Evolutionary conservation across 2,329 filamentous ascomycete genomes (phyloP), one percentile per base, ranked within the genome.

Genomic region (Fusarium oxysporum): DNA sequence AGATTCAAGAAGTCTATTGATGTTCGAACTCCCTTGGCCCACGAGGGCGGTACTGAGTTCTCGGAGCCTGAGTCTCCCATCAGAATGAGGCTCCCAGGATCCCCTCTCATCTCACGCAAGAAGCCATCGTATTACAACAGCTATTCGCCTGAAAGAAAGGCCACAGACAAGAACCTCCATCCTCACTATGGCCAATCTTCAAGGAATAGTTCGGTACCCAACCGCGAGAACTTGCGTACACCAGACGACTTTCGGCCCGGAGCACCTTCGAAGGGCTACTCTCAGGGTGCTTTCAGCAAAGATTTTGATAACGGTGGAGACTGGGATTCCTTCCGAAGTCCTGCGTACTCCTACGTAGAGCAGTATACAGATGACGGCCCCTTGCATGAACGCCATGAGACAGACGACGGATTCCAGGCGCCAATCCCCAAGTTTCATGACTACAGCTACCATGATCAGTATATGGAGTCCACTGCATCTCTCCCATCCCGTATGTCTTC

Each of bases 1-100:
- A 75, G 75, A 21, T 79, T 80, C 66, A 76, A 71, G 35, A 45
- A 72, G 13, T 70, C 67, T 14, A 69, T 77, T 8, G 64, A 78
- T 13, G 70, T 72, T 43, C 71, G 70, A 40, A 62, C 65, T 19
- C 51, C 74, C 11, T 53, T 67, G 21, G 60, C 65, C 7, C 60
- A 64, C 21, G 59, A 62, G 8, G 48, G 45, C 21, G 64, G 74
- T 38, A 25, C 44, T 23, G 71, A 74, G 21, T 48, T 55, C 33
- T 70, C 70, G 13, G 71, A 70, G 48, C 54, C 70, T 13, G 62
- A 55, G 32, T 70, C 44, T 35, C 55, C 55, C n/a, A 41, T 32
- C 30, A 45, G 45, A 32, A 37, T 57, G 19, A 60, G 59, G 21
- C 43, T 65, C 28, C 32, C 43, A 8, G 71, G 45, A 17, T 76